phyloP scores from a whole-genome alignment of 164 flowering plant genomes.

The Vitis rotundifolia region DNA sequence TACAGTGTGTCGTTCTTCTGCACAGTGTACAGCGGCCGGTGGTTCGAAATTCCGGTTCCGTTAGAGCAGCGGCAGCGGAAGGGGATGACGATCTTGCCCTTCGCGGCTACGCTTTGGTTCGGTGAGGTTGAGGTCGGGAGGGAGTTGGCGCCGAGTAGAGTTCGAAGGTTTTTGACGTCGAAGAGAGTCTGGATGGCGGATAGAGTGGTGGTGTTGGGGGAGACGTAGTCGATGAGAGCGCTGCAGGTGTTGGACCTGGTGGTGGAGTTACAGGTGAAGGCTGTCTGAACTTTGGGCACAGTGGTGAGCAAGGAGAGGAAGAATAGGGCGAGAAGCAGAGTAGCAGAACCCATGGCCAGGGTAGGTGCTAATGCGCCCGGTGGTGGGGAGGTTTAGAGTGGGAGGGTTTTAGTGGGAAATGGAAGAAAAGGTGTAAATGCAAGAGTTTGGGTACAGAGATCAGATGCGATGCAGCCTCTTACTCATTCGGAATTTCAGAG shows the following conservation, averaged over 20 bases:
- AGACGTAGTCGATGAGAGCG: slow-evolving; percentile 59
- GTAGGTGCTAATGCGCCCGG: too few species aligned
- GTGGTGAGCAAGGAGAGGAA: slow-evolving; percentile 13
- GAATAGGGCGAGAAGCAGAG: slow-evolving; percentile 11
- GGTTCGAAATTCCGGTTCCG: slow-evolving; percentile 57
- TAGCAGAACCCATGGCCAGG: neutral
- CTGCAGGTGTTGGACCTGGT: slow-evolving; percentile 32
- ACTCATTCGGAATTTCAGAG: too few species aligned
- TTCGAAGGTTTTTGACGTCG: slow-evolving; percentile 35
- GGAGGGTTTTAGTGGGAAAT: too few species aligned
- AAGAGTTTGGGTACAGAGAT: too few species aligned
- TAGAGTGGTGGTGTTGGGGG: slow-evolving; percentile 57
- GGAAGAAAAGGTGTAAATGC: too few species aligned
- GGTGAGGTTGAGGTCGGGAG: slow-evolving; percentile 37
- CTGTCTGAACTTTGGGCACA: slow-evolving; percentile 13
- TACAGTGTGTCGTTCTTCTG: slow-evolving; percentile 43
- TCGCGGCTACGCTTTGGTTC: slow-evolving; percentile 19
- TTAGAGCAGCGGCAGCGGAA: slow-evolving; percentile 64
- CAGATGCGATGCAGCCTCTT: too few species aligned
- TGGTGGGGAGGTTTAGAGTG: too few species aligned
- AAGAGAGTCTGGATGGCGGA: slow-evolving; percentile 49
- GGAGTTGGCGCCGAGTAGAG: slow-evolving; percentile 67
- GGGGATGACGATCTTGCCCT: slow-evolving; percentile 51
- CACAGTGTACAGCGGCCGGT: slow-evolving; percentile 55
- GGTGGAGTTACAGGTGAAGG: slow-evolving; percentile 43